Conservation (phyloP, 2,329 filamentous ascomycete species). For the Botryotinia convoluta region DNA sequence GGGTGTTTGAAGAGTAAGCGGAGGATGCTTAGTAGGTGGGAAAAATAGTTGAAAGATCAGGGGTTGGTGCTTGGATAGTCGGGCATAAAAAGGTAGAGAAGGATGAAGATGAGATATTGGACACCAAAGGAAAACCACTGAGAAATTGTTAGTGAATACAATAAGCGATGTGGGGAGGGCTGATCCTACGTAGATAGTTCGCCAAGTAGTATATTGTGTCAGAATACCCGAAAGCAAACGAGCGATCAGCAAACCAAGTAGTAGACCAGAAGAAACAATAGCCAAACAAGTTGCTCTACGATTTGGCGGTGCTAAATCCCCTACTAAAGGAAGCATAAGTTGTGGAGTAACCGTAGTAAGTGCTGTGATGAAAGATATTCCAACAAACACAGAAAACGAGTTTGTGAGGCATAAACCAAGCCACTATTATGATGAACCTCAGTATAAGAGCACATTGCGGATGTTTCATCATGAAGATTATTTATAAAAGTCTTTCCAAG, state of each 20-base stretch:
- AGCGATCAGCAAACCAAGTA: slow-evolving; percentile 73
- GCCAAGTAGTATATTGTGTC: slow-evolving; percentile 71
- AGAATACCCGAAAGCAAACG: slow-evolving; percentile 73
- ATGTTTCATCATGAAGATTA: background rate
- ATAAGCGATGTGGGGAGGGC: too few relatives aligned
- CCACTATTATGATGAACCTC: slow-evolving; percentile 45
- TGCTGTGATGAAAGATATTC: slow-evolving; percentile 70
- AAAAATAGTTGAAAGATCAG: slow-evolving; percentile 60
- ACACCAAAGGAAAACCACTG: slow-evolving; percentile 68
- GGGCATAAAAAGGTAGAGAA: slow-evolving; percentile 73
- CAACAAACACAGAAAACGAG: slow-evolving; percentile 62
- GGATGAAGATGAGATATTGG: slow-evolving; percentile 63
- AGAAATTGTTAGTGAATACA: background rate
- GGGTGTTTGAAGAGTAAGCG: slow-evolving; percentile 64
- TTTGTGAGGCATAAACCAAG: slow-evolving; percentile 69
- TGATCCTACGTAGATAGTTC: slow-evolving; percentile 60
- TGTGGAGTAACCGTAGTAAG: slow-evolving; percentile 78
- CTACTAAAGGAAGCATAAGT: slow-evolving; percentile 76
- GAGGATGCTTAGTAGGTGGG: slow-evolving; percentile 63
- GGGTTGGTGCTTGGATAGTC: slow-evolving; percentile 77
- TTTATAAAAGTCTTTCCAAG: background rate
- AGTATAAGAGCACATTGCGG: background rate
- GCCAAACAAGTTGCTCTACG: slow-evolving; percentile 68
- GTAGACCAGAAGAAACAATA: slow-evolving; percentile 71
- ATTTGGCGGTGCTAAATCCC: slow-evolving; percentile 69